Evolutionary conservation across 768 basidiomycete genomes (phyloP).

Genomic region (Naganishia antarctica): DNA sequence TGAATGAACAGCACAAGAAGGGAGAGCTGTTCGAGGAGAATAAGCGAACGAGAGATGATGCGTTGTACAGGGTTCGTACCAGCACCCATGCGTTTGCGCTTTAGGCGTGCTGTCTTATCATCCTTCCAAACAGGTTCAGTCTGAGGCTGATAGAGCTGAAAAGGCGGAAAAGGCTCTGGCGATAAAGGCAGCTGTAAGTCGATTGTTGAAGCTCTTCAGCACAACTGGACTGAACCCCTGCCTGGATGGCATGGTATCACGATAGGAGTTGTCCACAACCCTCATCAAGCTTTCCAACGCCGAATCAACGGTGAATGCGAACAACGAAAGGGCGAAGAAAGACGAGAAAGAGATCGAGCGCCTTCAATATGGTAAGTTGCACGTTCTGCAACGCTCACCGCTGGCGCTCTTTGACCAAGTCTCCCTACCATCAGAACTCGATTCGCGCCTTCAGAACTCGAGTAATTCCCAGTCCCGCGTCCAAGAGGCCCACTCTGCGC

Average conservation of each 20-base stretch:
- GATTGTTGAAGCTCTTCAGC: background rate
- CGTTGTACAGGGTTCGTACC: slow-evolving; percentile 37
- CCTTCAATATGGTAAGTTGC: slow-evolving; percentile 38
- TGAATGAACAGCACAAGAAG: slow-evolving; percentile 43
- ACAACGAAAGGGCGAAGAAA: slow-evolving; percentile 35
- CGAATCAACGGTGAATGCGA: slow-evolving; percentile 36
- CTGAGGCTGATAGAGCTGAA: slow-evolving; percentile 37
- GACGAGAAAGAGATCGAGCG: slow-evolving; percentile 41
- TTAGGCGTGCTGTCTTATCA: background rate
- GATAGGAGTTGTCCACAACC: slow-evolving; percentile 43
- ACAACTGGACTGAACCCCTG: background rate
- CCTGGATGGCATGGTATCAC: background rate
- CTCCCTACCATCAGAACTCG: slow-evolving; percentile 28
- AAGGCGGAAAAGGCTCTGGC: slow-evolving; percentile 34
- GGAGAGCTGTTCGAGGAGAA: slow-evolving; percentile 35
- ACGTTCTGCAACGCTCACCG: background rate
- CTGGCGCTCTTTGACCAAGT: background rate
- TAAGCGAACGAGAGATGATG: slow-evolving; percentile 34
- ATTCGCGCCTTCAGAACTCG: slow-evolving; percentile 16
- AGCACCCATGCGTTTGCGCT: no score
- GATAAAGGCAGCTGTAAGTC: slow-evolving; percentile 30
- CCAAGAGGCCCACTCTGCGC: slow-evolving; percentile 25
- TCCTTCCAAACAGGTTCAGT: slow-evolving; percentile 30
- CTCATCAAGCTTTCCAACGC: slow-evolving; percentile 41
- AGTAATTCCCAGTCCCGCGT: slow-evolving; percentile 24